phyloP scores from a whole-genome alignment of 31 red algal species.

The Porphyra umbilicalis region DNA sequence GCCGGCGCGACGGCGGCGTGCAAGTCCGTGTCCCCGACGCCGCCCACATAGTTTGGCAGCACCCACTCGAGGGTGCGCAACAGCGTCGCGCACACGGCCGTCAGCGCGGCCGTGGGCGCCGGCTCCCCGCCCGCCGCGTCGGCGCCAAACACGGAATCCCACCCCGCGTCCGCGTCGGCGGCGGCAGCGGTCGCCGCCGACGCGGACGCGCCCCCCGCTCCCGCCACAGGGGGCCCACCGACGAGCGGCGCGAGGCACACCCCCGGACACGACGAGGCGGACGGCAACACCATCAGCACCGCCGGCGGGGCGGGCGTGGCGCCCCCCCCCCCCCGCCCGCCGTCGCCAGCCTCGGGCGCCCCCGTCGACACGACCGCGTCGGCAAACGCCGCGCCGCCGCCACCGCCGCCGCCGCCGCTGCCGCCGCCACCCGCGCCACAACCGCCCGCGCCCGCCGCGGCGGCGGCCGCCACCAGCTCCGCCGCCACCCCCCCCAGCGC shows the following conservation, averaged over 20 bases:
- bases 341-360: background rate
- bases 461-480: background rate
- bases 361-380: background rate
- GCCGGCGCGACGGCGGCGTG: background rate
- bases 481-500: background rate
- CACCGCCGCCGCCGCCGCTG: background rate
- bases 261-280: background rate
- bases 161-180: background rate
- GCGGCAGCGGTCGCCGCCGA: background rate
- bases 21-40: background rate
- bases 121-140: too few relatives aligned
- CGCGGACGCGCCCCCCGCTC: too few relatives aligned
- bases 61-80: background rate
- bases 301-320: too few relatives aligned
- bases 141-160: background rate
- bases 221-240: too few relatives aligned
- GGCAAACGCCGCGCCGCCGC: background rate
- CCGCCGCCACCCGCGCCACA: background rate
- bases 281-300: too few relatives aligned
- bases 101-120: background rate
- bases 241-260: background rate
- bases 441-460: background rate
- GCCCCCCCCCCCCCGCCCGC: too few relatives aligned
- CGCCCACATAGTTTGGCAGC: background rate
- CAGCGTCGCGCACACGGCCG: background rate